These are phyloP conservation scores for Thelephora terrestris DNA, from an alignment of 1,284 basidiomycete genomes.

Conservation along the genomic window DNA sequence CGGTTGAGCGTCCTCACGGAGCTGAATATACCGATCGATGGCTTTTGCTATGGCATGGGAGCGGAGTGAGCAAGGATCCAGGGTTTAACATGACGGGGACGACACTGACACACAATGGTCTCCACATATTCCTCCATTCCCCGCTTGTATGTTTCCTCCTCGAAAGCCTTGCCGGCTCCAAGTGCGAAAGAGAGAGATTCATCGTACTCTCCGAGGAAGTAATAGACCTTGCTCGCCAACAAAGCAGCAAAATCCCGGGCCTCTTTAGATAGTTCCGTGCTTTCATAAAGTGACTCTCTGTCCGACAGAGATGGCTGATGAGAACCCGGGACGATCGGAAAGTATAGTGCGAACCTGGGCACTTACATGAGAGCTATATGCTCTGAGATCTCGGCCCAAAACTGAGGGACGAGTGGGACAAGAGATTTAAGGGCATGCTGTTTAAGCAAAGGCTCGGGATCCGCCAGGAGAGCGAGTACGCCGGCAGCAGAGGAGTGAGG, in stretches of 20 bases:
- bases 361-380: conserved; percentile 82
- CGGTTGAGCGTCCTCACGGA: conserved; percentile 39
- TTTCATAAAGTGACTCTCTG: conserved; percentile 87
- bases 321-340: conserved; percentile 4
- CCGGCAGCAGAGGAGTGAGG: conserved; percentile 78
- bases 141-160: conserved; percentile 52
- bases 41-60: conserved; percentile 61
- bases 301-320: conserved; percentile 12
- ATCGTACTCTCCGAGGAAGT: conserved; percentile 88
- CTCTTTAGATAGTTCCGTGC: conserved; percentile 58
- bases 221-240: conserved; percentile 92
- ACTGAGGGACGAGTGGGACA: conserved; percentile 77
- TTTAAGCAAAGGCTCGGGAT: conserved; percentile 81
- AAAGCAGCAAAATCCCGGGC: conserved; percentile 78
- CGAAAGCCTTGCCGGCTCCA: conserved; percentile 80
- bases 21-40: conserved; percentile 81
- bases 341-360: conserved; percentile 1
- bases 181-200: conserved; percentile 91
- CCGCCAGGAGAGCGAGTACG: conserved; percentile 79
- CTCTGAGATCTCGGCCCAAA: conserved; percentile 98
- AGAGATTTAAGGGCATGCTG: conserved; percentile 83
- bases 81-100: neutral
- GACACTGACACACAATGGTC: conserved; percentile 76
- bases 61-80: conserved; percentile 7
- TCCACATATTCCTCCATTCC: conserved; percentile 83